Evolutionary conservation across 805 yeast genomes (phyloP), one percentile per base, ranked within the genome.

Genomic region (Suhomyces vadensis): DNA sequence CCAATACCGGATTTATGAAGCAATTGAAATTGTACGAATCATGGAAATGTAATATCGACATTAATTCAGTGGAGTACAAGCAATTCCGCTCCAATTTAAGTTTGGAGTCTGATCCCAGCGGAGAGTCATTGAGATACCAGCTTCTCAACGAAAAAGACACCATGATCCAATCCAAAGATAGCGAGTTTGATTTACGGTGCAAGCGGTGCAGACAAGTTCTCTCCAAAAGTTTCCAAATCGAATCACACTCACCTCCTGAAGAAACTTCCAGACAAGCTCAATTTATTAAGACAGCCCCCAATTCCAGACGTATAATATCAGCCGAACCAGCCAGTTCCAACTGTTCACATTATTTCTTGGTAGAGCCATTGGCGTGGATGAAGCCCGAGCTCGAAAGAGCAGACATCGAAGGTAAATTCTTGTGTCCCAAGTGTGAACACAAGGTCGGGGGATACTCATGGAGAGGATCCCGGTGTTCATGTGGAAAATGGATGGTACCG

Each of bases 401-500:
- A 26, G 85, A 82, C 41, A 56, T 94, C 6, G 97, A 92, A 61
- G 99, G 99, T 2, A 87, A 85, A 57, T 81, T 94, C 35, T 62
- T 67, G 8, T 94, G 99, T 63, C 94, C 94, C 2, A 85, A 83
- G 57, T 94, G 99, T 69, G 70, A 71, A 4, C 73, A 86, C 11
- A 94, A 92, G 66, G 79, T 94, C 2, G 99, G 99, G 10, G 90
- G 88, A 0, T 94, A 90, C 61, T 81, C 83, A 49, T 94, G 99
- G 99, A 87, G 83, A 56, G 99, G 99, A 0, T 81, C 92, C 1
- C 71, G 95, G 55, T 94, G 99, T 63, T 81, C 94, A 46, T 94
- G 99, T 64, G 97, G 97, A 2, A 81, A 80, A 55, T 94, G 99
- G 99, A 83, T 92, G 74, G 78, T 88, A 7, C 99, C 99, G 0